Percentiles rank a stretch among this genome's conserved stretches.
phyloP scores from a whole-genome alignment of 768 basidiomycete genomes.

The Boletus pseudo-olivaceus region DNA sequence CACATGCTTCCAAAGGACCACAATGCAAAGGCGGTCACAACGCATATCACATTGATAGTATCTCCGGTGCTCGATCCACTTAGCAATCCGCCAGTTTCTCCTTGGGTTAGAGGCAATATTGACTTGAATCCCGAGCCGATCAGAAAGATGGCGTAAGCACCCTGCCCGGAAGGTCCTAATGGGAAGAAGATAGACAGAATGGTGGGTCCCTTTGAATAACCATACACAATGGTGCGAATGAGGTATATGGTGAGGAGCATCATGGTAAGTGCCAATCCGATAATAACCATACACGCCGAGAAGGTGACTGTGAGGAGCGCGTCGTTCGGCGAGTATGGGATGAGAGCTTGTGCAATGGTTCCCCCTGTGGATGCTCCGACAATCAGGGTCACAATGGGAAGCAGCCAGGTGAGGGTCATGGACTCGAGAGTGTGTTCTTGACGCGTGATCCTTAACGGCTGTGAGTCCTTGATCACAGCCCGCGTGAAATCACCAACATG shows the following conservation, averaged over 20 bases:
- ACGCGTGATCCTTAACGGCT: conserved; percentile 44
- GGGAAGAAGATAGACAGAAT: conserved; percentile 69
- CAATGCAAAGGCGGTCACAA: conserved; percentile 47
- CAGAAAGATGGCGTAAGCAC: conserved; percentile 53
- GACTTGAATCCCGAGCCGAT: conserved; percentile 48
- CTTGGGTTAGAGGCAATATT: conserved; percentile 35
- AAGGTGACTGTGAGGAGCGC: conserved; percentile 55
- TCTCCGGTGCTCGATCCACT: conserved; percentile 33
- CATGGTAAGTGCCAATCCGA: conserved; percentile 56
- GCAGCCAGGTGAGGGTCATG: conserved; percentile 66
- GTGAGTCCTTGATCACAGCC: conserved; percentile 16
- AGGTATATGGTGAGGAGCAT: conserved; percentile 69
- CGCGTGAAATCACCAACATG: conserved; percentile 48
- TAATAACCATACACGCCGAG: conserved; percentile 51
- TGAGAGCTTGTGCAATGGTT: conserved; percentile 49
- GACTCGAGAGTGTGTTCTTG: conserved; percentile 54
- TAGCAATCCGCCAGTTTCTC: conserved; percentile 35
- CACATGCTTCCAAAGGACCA: conserved; percentile 67
- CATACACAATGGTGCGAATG: conserved; percentile 53
- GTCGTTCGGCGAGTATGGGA: conserved; percentile 39
- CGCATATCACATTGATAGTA: conserved; percentile 43
- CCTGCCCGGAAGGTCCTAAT: conserved; percentile 69
- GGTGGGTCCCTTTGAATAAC: conserved; percentile 44
- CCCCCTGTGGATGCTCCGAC: conserved; percentile 70
- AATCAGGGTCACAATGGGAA: conserved; percentile 71